Percentiles rank a stretch among this genome's conserved stretches.
Conservation (phyloP, 140 eudicot species). For the Ambrosia hybrid region DNA sequence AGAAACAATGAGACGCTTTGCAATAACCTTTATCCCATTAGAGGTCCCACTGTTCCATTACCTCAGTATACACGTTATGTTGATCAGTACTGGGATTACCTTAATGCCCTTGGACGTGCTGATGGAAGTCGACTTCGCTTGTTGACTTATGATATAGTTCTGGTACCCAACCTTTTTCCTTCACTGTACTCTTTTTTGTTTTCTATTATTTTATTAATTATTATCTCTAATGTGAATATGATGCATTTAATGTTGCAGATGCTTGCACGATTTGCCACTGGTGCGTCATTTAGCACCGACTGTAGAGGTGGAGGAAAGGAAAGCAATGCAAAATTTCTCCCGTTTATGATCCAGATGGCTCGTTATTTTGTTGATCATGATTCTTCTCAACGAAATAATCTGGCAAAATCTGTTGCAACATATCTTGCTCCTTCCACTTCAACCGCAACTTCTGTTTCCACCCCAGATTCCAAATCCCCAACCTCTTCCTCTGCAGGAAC, state of each 20-base stretch:
- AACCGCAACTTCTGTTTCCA: conserved; percentile 35
- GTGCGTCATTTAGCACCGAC: conserved; percentile 89
- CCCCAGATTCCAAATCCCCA: conserved; percentile 58
- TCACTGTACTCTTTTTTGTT: too few relatives aligned
- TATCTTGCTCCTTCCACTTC: conserved; percentile 69
- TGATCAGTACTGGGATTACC: conserved; percentile 98
- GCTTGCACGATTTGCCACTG: conserved; percentile 98
- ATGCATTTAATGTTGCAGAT: conserved; percentile 49
- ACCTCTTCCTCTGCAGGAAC: conserved; percentile 54
- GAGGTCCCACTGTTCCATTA: conserved; percentile 84
- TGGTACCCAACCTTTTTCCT: conserved; percentile 44
- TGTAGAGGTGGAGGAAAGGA: conserved; percentile 98
- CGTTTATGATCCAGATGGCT: conserved; percentile 97
- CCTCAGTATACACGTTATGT: conserved; percentile 81
- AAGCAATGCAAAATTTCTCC: conserved; percentile 92
- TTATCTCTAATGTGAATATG: conserved; percentile 16
- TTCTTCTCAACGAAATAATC: conserved; percentile 62
- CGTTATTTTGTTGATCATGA: conserved; percentile 83
- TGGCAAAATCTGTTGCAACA: conserved; percentile 58
- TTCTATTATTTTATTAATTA: not conserved
- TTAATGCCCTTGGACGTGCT: conserved; percentile 95
- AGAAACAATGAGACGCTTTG: conserved; percentile 95
- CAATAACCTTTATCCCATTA: conserved; percentile 79
- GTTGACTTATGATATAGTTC: conserved; percentile 92
- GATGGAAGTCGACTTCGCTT: conserved; percentile 94